phyloP scores from a whole-genome alignment of 805 yeast species.

The Candida insectorum region DNA sequence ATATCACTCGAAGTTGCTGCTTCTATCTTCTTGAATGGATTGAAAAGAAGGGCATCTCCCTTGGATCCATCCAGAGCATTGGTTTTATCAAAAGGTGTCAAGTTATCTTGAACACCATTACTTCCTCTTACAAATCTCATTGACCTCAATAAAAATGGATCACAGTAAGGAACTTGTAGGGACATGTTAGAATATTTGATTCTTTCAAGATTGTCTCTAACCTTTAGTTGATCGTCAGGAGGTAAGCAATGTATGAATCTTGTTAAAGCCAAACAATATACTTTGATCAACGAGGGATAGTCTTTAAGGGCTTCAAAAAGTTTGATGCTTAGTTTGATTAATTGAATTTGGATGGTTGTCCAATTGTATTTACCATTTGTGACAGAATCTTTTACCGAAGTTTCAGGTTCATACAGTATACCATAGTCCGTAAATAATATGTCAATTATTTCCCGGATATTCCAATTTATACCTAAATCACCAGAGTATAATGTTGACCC shows the following conservation, averaged over 20 bases:
- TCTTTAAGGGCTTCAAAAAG: constrained; percentile 54
- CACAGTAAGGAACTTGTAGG: constrained; percentile 59
- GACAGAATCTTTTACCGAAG: constrained; percentile 16
- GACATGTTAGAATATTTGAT: constrained; percentile 18
- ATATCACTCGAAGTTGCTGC: constrained; percentile 40
- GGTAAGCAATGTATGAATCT: constrained; percentile 54
- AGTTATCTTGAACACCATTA: constrained; percentile 31
- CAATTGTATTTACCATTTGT: constrained; percentile 35
- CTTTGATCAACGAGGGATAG: constrained; percentile 29
- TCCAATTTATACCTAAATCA: not conserved
- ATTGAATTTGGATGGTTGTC: constrained; percentile 54
- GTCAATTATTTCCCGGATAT: constrained; percentile 6
- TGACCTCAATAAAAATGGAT: constrained; percentile 59
- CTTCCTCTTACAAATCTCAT: constrained; percentile 30
- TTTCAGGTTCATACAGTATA: constrained; percentile 38
- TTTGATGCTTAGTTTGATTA: constrained; percentile 48
- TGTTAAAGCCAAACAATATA: constrained; percentile 54
- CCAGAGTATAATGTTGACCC: too few relatives aligned
- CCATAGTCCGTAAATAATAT: constrained; percentile 52
- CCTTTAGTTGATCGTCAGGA: constrained; percentile 52
- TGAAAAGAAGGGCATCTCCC: constrained; percentile 31
- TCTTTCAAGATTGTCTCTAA: constrained; percentile 31
- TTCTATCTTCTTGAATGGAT: constrained; percentile 43
- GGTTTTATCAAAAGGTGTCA: constrained; percentile 36
- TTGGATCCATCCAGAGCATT: not conserved